Evolutionary conservation across 345 rosid species (phyloP).

Genomic region (Raphanus sativus): DNA sequence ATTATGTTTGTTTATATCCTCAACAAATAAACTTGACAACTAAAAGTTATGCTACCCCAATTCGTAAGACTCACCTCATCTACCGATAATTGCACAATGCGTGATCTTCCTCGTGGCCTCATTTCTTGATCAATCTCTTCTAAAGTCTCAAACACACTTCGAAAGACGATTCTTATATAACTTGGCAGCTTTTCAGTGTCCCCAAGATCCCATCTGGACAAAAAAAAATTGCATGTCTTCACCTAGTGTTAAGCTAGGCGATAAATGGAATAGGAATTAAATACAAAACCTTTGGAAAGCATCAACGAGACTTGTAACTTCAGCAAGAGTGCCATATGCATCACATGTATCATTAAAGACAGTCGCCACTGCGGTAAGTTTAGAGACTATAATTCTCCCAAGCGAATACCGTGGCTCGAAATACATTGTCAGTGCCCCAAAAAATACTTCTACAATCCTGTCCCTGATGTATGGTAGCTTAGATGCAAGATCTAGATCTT

Average conservation of each 20-base stretch:
- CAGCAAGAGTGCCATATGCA: conserved; percentile 19
- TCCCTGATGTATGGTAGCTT: conserved; percentile 20
- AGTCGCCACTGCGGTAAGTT: neutral
- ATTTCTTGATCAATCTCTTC: neutral
- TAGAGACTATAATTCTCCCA: neutral
- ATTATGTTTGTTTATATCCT: neutral
- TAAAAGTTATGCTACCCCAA: neutral
- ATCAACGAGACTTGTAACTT: neutral
- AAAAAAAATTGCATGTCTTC: neutral
- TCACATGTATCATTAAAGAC: conserved; percentile 26
- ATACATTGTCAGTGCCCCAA: neutral
- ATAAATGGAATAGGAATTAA: neutral
- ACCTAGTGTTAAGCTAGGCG: neutral
- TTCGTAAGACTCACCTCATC: neutral
- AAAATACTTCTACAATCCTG: conserved; percentile 9
- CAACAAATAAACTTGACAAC: neutral
- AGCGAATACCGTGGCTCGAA: conserved; percentile 14
- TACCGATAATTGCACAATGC: neutral
- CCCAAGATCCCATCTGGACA: neutral
- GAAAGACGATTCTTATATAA: neutral
- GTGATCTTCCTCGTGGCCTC: neutral
- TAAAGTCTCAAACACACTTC: neutral
- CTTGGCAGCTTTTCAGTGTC: neutral
- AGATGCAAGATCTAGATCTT: neutral
- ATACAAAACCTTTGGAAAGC: conserved; percentile 4